These are phyloP conservation scores for Cryptococcus hybrid DNA, from an alignment of 1,284 basidiomycete genomes.

Conservation along the genomic window DNA sequence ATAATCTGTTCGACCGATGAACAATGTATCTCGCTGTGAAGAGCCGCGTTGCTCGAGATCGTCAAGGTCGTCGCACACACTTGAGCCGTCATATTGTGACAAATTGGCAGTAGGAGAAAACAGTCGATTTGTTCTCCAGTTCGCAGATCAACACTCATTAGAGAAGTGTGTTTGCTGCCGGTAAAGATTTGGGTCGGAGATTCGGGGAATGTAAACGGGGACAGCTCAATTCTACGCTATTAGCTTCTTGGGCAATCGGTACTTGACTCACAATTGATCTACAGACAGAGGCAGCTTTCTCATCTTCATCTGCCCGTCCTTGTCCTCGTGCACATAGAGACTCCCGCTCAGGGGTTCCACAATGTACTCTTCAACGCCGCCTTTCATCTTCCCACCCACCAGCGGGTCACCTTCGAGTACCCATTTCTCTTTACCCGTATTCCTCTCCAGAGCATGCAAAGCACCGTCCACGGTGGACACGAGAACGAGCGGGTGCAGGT, in stretches of 20 bases:
- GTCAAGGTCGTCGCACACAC: slow-evolving; percentile 37
- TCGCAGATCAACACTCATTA: slow-evolving; percentile 46
- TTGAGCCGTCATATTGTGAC: slow-evolving; percentile 19
- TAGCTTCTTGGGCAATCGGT: neutral
- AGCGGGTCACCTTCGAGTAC: slow-evolving; percentile 44
- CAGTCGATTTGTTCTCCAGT: slow-evolving; percentile 45
- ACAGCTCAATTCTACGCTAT: slow-evolving; percentile 42
- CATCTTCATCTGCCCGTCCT: slow-evolving; percentile 33
- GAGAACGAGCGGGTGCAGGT: slow-evolving; percentile 47
- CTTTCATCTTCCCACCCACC: slow-evolving; percentile 38
- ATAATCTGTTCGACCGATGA: slow-evolving; percentile 46
- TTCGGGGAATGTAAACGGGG: slow-evolving; percentile 48
- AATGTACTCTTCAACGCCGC: slow-evolving; percentile 40
- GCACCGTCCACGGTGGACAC: slow-evolving; percentile 49
- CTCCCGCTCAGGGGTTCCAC: slow-evolving; percentile 49
- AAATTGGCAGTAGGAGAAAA: slow-evolving; percentile 33
- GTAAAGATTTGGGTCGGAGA: slow-evolving; percentile 47
- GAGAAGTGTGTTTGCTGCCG: slow-evolving; percentile 47
- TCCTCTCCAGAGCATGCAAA: slow-evolving; percentile 47
- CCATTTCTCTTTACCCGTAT: slow-evolving; percentile 40
- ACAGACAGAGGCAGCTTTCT: slow-evolving; percentile 47
- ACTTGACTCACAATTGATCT: slow-evolving; percentile 44
- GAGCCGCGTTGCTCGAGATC: slow-evolving; percentile 31
- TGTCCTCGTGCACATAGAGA: slow-evolving; percentile 45
- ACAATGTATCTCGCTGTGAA: slow-evolving; percentile 34